Percentiles rank a stretch among this genome's conserved stretches.
Evolutionary conservation across 2,329 filamentous ascomycete genomes (phyloP).

Genomic region (Zalaria obscura): DNA sequence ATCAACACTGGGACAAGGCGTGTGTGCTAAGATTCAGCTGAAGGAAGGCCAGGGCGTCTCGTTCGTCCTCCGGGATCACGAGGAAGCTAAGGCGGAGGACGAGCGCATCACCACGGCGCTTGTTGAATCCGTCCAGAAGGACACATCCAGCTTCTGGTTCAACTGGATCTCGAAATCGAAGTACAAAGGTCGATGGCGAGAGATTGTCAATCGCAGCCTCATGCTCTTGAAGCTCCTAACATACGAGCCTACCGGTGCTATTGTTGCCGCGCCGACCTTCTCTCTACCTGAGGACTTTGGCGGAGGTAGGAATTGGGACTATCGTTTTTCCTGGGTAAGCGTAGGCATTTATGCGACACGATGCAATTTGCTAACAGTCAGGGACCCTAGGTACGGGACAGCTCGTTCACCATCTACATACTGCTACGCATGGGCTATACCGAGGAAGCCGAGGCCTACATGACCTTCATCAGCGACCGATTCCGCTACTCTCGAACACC

Average conservation of each 20-base stretch:
- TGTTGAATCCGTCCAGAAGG: conserved; percentile 49
- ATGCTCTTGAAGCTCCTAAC: conserved; percentile 65
- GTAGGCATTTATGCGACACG: no score
- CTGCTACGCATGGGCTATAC: conserved; percentile 62
- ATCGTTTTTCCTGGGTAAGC: conserved; percentile 55
- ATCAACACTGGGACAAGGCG: conserved; percentile 45
- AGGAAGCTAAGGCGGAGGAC: conserved; percentile 41
- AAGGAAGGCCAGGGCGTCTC: conserved; percentile 55
- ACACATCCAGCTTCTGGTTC: conserved; percentile 59
- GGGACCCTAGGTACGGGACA: conserved; percentile 43
- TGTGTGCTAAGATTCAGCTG: conserved; percentile 45
- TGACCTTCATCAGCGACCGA: conserved; percentile 62
- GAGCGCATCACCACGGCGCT: conserved; percentile 43
- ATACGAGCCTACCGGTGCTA: conserved; percentile 65
- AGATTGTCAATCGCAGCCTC: conserved; percentile 56
- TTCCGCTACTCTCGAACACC: conserved; percentile 46
- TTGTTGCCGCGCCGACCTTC: conserved; percentile 63
- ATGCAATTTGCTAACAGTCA: not conserved
- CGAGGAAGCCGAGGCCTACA: conserved; percentile 64
- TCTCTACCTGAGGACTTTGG: conserved; percentile 39
- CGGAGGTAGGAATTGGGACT: conserved; percentile 50
- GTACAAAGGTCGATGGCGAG: conserved; percentile 59
- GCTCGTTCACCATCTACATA: conserved; percentile 64
- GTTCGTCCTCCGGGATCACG: conserved; percentile 52
- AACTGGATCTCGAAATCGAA: conserved; percentile 58